Percentiles rank a stretch among this genome's conserved stretches.
Evolutionary conservation across 2,329 filamentous ascomycete species (phyloP).

Genomic region (Trichoderma pleuroti): DNA sequence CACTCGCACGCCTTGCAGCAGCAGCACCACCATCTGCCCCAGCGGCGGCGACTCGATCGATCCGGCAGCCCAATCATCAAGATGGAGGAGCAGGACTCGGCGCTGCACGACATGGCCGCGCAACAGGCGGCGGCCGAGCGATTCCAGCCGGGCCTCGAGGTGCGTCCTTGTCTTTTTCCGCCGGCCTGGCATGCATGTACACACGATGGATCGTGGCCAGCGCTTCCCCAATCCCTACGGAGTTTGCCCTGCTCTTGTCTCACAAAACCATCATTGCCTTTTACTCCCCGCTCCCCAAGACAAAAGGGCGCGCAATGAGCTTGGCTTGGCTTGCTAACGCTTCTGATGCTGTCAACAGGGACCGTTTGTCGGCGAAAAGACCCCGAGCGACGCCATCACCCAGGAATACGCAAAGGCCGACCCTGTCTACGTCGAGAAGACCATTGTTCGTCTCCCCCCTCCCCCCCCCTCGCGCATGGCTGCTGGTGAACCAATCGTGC

Average conservation of each 20-base stretch:
- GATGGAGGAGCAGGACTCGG: slow-evolving; percentile 35
- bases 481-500: neutral
- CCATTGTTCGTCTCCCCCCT: slow-evolving; percentile 58
- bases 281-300: neutral
- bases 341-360: slow-evolving; percentile 53
- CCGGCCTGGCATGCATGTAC: neutral
- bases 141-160: slow-evolving; percentile 56
- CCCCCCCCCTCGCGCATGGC: slow-evolving; percentile 11
- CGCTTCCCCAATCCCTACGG: neutral
- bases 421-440: slow-evolving; percentile 80
- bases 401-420: slow-evolving; percentile 88
- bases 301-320: neutral
- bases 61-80: slow-evolving; percentile 23
- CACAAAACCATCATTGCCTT: no score
- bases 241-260: neutral
- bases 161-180: slow-evolving; percentile 33
- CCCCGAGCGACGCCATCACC: slow-evolving; percentile 72
- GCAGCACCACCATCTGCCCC: slow-evolving; percentile 16
- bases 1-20: slow-evolving; percentile 5
- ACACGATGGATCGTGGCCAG: neutral
- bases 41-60: slow-evolving; percentile 22
- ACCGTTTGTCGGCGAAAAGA: slow-evolving; percentile 74
- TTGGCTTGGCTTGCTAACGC: neutral
- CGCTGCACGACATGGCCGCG: slow-evolving; percentile 47
- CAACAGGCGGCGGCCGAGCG: slow-evolving; percentile 59